Percentiles rank a stretch among this genome's conserved stretches.
Conservation (phyloP, 2,329 filamentous ascomycete species). For the Paramyrothecium sp. region DNA sequence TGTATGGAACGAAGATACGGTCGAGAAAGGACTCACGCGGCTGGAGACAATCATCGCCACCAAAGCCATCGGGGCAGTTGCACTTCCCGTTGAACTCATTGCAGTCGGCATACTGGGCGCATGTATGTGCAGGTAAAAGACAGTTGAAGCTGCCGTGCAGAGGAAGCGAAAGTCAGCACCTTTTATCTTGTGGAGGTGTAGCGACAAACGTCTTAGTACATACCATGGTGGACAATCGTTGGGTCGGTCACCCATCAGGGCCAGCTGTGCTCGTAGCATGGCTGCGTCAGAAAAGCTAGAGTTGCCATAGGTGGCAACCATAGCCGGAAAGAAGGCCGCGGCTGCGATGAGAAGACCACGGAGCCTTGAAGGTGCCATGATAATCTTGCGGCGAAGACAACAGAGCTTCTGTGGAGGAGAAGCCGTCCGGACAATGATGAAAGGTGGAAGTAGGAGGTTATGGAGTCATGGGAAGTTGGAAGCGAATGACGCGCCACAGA, state of each 20-base stretch:
- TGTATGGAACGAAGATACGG: not conserved
- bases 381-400: slow-evolving; percentile 16
- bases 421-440: too few species aligned
- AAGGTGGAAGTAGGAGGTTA: not conserved
- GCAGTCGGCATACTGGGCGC: slow-evolving; percentile 86
- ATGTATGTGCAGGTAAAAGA: slow-evolving; percentile 86
- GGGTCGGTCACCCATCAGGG: slow-evolving; percentile 71
- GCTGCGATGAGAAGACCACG: slow-evolving; percentile 37
- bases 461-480: slow-evolving; percentile 3
- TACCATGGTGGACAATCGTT: slow-evolving; percentile 78
- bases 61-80: slow-evolving; percentile 87
- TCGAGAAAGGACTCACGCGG: slow-evolving; percentile 54
- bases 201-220: too few species aligned
- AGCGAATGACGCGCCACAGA: not conserved
- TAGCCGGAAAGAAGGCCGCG: slow-evolving; percentile 37
- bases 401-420: not conserved
- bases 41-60: slow-evolving; percentile 87
- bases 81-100: slow-evolving; percentile 92
- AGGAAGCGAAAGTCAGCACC: slow-evolving; percentile 3
- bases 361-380: slow-evolving; percentile 37
- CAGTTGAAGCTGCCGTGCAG: slow-evolving; percentile 82
- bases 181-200: not conserved
- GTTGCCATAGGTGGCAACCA: slow-evolving; percentile 37
- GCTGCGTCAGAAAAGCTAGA: slow-evolving; percentile 62
- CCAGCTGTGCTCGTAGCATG: slow-evolving; percentile 63